phyloP scores from a whole-genome alignment of 164 flowering plant genomes.

The Macadamia integrifolia region DNA sequence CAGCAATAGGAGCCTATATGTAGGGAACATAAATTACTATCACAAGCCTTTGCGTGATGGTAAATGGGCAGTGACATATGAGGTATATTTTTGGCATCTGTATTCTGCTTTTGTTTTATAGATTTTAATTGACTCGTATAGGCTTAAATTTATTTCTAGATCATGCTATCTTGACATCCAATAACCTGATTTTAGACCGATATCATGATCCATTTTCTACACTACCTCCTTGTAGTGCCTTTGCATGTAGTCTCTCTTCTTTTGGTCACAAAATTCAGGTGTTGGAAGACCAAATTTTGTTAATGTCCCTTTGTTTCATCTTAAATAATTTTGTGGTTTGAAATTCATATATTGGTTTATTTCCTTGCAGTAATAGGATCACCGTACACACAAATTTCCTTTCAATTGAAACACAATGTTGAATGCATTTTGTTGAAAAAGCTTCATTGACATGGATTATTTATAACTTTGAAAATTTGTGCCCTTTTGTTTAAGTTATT shows the following conservation, averaged over 20 bases:
- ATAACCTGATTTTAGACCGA: neutral
- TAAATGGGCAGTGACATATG: constrained; percentile 76
- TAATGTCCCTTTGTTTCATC: no score
- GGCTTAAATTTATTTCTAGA: neutral
- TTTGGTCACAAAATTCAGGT: neutral
- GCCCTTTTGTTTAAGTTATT: no score
- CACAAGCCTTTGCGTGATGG: constrained; percentile 66
- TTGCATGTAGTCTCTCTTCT: neutral
- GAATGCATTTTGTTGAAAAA: neutral
- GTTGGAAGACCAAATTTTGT: neutral
- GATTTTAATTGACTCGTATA: neutral
- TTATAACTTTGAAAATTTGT: no score
- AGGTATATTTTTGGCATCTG: constrained; percentile 33
- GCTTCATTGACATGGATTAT: no score
- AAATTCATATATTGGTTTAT: neutral
- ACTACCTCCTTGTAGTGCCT: neutral
- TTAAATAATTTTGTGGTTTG: neutral
- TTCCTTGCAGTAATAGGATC: neutral
- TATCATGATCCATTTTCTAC: neutral
- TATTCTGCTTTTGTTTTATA: constrained; percentile 1
- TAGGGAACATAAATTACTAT: constrained; percentile 63
- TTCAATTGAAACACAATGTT: neutral
- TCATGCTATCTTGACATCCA: neutral
- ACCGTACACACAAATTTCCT: neutral
- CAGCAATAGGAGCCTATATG: constrained; percentile 35